Base-by-base conservation (phyloP, 2,329 filamentous ascomycete species). In the Xylaria arbuscula region DNA sequence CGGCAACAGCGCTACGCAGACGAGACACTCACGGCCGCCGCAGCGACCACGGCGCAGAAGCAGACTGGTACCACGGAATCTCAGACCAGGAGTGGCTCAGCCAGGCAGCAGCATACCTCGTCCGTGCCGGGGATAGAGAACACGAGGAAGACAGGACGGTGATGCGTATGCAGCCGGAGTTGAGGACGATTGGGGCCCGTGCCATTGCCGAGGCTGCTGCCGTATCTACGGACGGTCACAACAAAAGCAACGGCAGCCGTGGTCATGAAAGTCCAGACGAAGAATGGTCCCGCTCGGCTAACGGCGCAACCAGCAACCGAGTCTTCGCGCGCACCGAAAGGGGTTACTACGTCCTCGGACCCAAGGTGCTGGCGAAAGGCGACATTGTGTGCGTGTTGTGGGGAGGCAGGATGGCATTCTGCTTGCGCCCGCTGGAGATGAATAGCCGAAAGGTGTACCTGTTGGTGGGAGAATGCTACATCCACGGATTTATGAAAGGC, bases 401-500 rank as follows among this genome's bases (percentile, higher is more conserved):
- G 32, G 50, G 38, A 10, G 6, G 24, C 13, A 62, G 45, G 40
- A 28, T 63, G 19, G 40, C 61, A 2, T 56, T 56, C 42, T 48
- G 53, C 22, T 40, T 40, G 51, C 38, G 61, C 11, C 53, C 51
- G 19, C 17, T 50, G 13, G 61, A 28, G 24, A 17, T 53, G 22
- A 17, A 51, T 32, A 19, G 45, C n/a, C 45, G 59, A 10, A 55
- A 7, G 50, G 24, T n/a, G n/a, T 42, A 57, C 53, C 34, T 56
- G 51, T 17, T 50, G 5, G 53, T 50, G 6, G 61, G 61, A n/a
- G 51, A 50, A 50, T 63, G 28, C 40, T 63, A 63, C 11, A n/a
- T 50, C 51, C 51, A 57, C 17, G 51, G 51, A 51, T 40, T 59
- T 10, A 65, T 65, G 62, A 60, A 38, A 6, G 55, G 47, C 10